phyloP scores from a whole-genome alignment of 306 rosid genomes.

The Acacia crassicarpa region DNA sequence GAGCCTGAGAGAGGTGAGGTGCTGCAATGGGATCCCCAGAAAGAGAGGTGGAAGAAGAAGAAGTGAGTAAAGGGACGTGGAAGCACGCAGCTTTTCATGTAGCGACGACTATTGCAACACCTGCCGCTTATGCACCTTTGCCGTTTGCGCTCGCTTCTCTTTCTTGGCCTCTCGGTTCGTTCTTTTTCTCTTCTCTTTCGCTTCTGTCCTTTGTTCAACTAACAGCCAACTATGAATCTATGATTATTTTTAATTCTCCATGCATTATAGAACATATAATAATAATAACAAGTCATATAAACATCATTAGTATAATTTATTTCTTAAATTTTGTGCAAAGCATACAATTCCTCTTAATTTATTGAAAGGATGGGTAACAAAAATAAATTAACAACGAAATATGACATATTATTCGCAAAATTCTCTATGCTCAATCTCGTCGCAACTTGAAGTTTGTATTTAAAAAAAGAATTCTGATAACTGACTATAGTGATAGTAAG shows the following conservation, averaged over 20 bases:
- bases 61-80: slow-evolving; percentile 60
- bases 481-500: too few species aligned
- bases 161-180: slow-evolving; percentile 71
- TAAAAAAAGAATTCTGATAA: too few species aligned
- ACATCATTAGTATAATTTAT: too few species aligned
- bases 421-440: too few species aligned
- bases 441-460: too few species aligned
- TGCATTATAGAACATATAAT: background rate
- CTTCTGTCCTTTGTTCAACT: background rate
- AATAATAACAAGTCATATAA: too few species aligned
- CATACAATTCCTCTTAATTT: background rate
- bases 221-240: background rate
- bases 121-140: slow-evolving; percentile 79
- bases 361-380: background rate
- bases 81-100: slow-evolving; percentile 78
- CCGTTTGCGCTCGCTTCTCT: slow-evolving; percentile 86
- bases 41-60: slow-evolving; percentile 4
- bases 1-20: background rate
- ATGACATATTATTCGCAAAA: background rate
- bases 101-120: slow-evolving; percentile 79
- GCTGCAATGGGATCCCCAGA: background rate
- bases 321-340: too few species aligned
- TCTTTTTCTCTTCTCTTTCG: background rate
- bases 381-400: background rate
- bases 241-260: background rate